Evolutionary conservation across 768 basidiomycete genomes (phyloP), one percentile per base, ranked within the genome.

Genomic region (Phylloporus rhodoxanthus): DNA sequence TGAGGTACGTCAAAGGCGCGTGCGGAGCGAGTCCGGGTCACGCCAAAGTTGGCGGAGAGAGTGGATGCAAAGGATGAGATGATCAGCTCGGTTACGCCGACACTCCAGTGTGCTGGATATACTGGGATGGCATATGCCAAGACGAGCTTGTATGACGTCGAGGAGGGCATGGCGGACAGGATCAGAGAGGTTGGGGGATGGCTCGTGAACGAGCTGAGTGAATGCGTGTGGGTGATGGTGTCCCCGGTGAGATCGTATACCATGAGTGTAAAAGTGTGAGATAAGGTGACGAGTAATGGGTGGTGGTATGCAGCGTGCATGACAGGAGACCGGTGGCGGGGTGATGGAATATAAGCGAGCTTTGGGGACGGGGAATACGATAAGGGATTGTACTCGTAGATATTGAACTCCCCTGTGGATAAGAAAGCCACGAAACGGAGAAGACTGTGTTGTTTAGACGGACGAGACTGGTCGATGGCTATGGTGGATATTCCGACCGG

Each of bases 121-220:
- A 91, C 83, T 26, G 87, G 87, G 30, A 81, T 72, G 17, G 86
- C 73, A 67, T 90, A 89, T 15, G 83, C 80, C 57, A 91, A 66
- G 23, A 91, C 72, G 44, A 91, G 75, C 61, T 84, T 90, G 69
- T 86, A 91, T 25, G 70, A 76, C 10, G 69, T 62, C 9, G 77
- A 59, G 15, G 81, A 74, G 20, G 79, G 78, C 53, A 67, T 45
- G 20, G 76, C 72, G 20, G 88, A 87, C 40, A 91, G 69, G n/a
- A 89, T 79, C n/a, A 91, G 68, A 4, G 87, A 90, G 4, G 81
- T 79, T 2, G 90, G 89, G 1, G 86, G 85, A 63, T 82, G 84
- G 3, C 86, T 87, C 8, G 85, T 84, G 66, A 85, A 90, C 1
- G 87, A 86, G 28, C 75, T 78, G 15, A 91, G 70, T 1, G 84